Base-by-base conservation (phyloP, 2,329 filamentous ascomycete genomes). In the Aschersonia sp. region DNA sequence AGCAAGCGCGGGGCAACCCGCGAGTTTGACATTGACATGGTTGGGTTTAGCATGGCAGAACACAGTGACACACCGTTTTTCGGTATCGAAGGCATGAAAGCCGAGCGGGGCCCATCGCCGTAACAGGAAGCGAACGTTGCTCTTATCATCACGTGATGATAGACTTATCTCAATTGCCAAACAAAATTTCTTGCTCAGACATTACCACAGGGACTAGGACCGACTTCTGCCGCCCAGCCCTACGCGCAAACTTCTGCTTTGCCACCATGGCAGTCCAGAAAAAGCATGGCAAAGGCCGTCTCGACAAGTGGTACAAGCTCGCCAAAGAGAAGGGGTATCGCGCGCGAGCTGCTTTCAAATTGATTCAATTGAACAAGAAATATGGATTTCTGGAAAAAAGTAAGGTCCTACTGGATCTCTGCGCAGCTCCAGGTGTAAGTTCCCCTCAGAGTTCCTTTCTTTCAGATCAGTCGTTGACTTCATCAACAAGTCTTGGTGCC, bases 231-330 rank as follows among this genome's bases (percentile, higher is more conserved):
- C 8, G 12, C 12, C 8, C 12, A 37, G 33, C 33, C 8, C 8
- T 37, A 8, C 2, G 33, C 33, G 33, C 33, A 8, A 12, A 37
- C 40, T 42, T 42, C 7, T 14, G n/a, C 7, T 7, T 14, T 22
- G 40, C 47, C 51, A 55, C 48, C 49, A 97, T 97, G 92, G 89
- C 87, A 60, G 90, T 97, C 60, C 87, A 97, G 63, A 96, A 97
- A 77, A 97, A 97, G 77, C 85, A 95, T 71, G 90, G 88, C 70
- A 97, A 97, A 72, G 90, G 90, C 67, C 89, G 90, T 78, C 76
- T 96, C 60, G 92, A 98, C 69, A 96, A 97, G 69, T 97, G 89
- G 87, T 98, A 97, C 70, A 90, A 89, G 64, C 81, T 97, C 59
- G 92, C 92, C 52, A 98, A 98, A 68, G 92, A 98, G 66, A 97